Base-by-base conservation (phyloP, 805 yeast species). In the Candida multigemmis region DNA sequence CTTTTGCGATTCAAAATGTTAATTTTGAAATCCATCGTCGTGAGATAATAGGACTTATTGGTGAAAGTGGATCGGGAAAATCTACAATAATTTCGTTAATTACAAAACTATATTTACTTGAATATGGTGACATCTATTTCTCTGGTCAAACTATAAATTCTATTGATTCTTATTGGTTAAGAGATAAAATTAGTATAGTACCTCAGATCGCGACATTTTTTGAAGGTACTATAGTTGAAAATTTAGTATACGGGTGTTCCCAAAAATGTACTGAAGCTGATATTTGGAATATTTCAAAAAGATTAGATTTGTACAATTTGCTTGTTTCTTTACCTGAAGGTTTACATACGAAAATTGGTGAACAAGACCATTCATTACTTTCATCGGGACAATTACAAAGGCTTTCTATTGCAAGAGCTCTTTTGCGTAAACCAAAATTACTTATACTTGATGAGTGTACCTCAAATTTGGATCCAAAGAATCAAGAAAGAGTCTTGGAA, bases 311-410 rank as follows among this genome's bases (percentile, higher is more conserved):
- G 21, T 75, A 68, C 18, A 69, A 71, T 11, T 55, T 85, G 22
- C 67, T 83, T 5, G 27, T 49, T 1, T 43, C 65, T 0, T 56
- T 83, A 7, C 75, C 81, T 0, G 56, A 67, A 2, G 79, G 80
- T 0, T 44, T 84, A 12, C 60, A 74, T 21, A 71, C 95, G 0
- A 42, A 51, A 9, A 55, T 89, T 14, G 68, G 64, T 11, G 53
- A 53, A 13, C 46, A 61, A 3, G 43, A 53, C 7, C 50, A 57
- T 9, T 36, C 60, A 1, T 38, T 71, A 22, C 50, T 89, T 2
- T 86, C 96, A 1, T 94, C 94, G 15, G 98, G 98, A 2, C 97
- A 91, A 48, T 63, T 79, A 6, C 97, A 91, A 47, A 56, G 96
- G 30, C 47, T 91, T 2, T 77, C 91, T 0, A 73, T 91, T 27